A percentile compares a stretch with the other conserved stretches of the same genome.
phyloP scores from a whole-genome alignment of 768 basidiomycete genomes.

The Dioszegia aurantiaca region DNA sequence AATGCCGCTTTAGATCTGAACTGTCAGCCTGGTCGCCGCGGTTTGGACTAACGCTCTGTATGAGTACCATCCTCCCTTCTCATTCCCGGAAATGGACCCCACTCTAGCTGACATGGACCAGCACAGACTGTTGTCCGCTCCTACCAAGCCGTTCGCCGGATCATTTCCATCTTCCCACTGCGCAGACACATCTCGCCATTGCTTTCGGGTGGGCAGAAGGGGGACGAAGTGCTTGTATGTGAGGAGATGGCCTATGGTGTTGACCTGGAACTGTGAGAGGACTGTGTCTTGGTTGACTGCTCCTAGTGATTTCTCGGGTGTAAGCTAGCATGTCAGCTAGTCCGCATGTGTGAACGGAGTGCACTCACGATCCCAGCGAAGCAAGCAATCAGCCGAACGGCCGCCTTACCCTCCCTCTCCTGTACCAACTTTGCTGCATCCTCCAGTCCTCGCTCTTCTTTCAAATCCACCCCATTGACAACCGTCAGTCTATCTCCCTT shows the following conservation, averaged over 20 bases:
- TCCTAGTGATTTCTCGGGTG: constrained; percentile 54
- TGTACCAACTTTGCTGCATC: constrained; percentile 49
- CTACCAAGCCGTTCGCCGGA: constrained; percentile 49
- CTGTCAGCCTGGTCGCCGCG: background rate
- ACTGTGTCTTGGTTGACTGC: constrained; percentile 43
- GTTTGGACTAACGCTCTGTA: constrained; percentile 44
- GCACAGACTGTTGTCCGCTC: constrained; percentile 42
- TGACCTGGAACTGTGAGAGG: constrained; percentile 53
- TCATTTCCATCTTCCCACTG: constrained; percentile 36
- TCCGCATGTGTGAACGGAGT: background rate
- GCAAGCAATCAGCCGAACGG: constrained; percentile 52
- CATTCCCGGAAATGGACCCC: constrained; percentile 54
- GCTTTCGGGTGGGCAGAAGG: constrained; percentile 50
- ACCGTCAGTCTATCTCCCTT: constrained; percentile 40
- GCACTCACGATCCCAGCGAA: constrained; percentile 53
- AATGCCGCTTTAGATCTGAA: constrained; percentile 54
- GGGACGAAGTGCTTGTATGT: constrained; percentile 55
- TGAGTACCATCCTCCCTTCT: constrained; percentile 52
- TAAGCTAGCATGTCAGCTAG: constrained; percentile 42
- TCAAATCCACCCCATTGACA: constrained; percentile 48
- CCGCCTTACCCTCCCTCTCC: constrained; percentile 46
- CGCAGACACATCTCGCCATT: constrained; percentile 26
- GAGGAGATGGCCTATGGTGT: constrained; percentile 55
- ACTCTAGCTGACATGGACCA: constrained; percentile 54
- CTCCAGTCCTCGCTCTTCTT: constrained; percentile 48